These are phyloP conservation scores for Xylaria telfairii DNA, from an alignment of 495 filamentous ascomycete species.

Conservation along the genomic window DNA sequence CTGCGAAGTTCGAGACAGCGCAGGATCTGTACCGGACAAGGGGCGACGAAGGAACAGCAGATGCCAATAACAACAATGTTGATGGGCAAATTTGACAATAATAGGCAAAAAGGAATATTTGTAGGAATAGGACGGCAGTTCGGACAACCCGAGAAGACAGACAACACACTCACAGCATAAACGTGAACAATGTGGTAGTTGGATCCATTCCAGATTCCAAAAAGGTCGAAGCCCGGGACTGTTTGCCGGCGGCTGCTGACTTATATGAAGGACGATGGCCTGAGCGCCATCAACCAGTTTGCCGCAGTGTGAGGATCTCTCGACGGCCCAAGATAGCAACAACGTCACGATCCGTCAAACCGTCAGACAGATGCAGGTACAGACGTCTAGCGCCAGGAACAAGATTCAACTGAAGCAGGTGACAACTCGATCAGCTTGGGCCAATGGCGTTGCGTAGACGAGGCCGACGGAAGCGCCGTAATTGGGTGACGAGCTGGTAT, in stretches of 20 bases:
- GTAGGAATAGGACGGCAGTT: constrained; percentile 45
- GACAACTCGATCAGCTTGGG: constrained; percentile 7
- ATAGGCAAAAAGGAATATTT: constrained; percentile 35
- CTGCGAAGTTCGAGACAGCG: constrained; percentile 5
- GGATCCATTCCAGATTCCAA: constrained; percentile 55
- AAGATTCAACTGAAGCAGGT: background rate
- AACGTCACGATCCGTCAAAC: background rate
- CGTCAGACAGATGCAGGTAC: constrained; percentile 14
- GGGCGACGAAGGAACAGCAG: constrained; percentile 1
- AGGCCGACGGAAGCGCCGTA: constrained; percentile 23
- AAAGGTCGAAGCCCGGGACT: background rate
- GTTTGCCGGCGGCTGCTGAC: background rate
- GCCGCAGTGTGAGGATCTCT: constrained; percentile 13
- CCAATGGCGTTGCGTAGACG: constrained; percentile 21
- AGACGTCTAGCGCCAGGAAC: constrained; percentile 17
- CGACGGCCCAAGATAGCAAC: constrained; percentile 18
- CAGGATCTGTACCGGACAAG: background rate
- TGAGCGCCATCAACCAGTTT: constrained; percentile 10
- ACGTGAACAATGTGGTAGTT: constrained; percentile 78
- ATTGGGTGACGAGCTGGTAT: constrained; percentile 19
- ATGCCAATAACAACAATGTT: constrained; percentile 28
- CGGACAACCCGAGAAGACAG: constrained; percentile 26
- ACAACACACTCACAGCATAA: constrained; percentile 78
- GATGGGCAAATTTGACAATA: constrained; percentile 23
- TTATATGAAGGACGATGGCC: constrained; percentile 13